Evolutionary conservation across 345 rosid genomes (phyloP), one percentile per base, ranked within the genome.

Genomic region (Passiflora organensis): DNA sequence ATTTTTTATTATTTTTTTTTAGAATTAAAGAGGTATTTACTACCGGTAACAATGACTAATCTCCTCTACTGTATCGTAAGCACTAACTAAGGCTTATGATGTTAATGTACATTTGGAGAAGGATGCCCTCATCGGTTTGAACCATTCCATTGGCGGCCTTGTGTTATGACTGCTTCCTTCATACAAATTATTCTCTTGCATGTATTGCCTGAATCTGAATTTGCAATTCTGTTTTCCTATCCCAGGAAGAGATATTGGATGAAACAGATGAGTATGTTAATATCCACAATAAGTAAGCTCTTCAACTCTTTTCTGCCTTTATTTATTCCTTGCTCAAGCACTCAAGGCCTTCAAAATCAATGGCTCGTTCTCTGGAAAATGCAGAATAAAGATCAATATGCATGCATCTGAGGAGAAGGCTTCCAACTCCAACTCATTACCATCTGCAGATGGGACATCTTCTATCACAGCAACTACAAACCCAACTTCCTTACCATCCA

Each of bases 211-310:
- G 15, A n/a, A n/a, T n/a, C 32, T 39, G 20, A 14, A 28, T 28
- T 28, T 28, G 34, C 8, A 28, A 3, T 28, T 2, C 34, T 28
- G 12, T 62, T 55, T 64, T 43, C 48, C 62, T 63, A 32, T 79
- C 64, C 44, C 90, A 86, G 94, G 96, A 91, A 78, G 99, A 88
- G 82, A 88, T 91, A 66, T 74, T 91, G 71, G 99, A 88, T 55
- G 99, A 88, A 76, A 91, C 98, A 0, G 96, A 91, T 51, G 96
- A 86, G 80, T 80, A 88, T 46, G 91, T 91, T 55, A 91, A 91
- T 67, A 86, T 88, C 58, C 96, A 88, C 72, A 88, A 91, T 79
- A 79, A 83, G 89, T 77, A 53, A 66, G 56, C 14, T 2, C n/a
- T 6, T 13, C 18, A 1, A 21, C 12, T 14, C 19, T 56, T 21